These are phyloP conservation scores for Aquilaria malaccensis DNA, from an alignment of 345 rosid genomes.

Conservation along the genomic window DNA sequence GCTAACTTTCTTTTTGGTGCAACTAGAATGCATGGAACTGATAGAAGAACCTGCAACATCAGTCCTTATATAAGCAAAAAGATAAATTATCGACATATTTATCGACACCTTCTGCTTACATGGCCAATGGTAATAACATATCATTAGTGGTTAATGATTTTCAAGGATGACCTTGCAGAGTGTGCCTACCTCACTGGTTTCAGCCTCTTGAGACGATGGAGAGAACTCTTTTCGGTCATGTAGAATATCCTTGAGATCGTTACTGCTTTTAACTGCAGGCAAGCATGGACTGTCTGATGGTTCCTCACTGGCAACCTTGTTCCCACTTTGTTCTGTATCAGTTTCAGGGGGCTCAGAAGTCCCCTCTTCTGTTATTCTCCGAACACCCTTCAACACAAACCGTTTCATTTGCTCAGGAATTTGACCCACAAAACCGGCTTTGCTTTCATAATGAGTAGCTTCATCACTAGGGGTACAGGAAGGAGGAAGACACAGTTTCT, in stretches of 20 bases:
- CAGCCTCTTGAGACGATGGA: slow-evolving; percentile 57
- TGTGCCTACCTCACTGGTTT: slow-evolving; percentile 60
- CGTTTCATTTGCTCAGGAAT: slow-evolving; percentile 97
- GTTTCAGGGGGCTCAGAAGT: slow-evolving; percentile 56
- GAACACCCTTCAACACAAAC: slow-evolving; percentile 78
- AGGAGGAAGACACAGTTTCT: slow-evolving; percentile 65
- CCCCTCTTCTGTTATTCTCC: slow-evolving; percentile 76
- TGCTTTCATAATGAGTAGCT: slow-evolving; percentile 41
- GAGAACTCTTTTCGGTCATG: slow-evolving; percentile 50
- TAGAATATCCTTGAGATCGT: slow-evolving; percentile 47
- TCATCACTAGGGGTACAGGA: slow-evolving; percentile 41
- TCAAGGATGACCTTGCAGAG: neutral
- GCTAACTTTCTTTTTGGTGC: slow-evolving; percentile 92
- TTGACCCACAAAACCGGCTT: slow-evolving; percentile 66
- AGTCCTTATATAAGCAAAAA: slow-evolving; percentile 11
- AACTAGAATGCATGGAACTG: slow-evolving; percentile 79
- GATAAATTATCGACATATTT: too few species aligned
- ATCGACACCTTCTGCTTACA: too few species aligned
- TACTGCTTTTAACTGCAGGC: slow-evolving; percentile 46
- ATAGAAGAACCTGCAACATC: slow-evolving; percentile 58
- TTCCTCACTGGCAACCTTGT: slow-evolving; percentile 37
- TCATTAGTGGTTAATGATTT: neutral
- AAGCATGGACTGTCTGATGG: slow-evolving; percentile 32
- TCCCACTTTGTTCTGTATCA: slow-evolving; percentile 43
- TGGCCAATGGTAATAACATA: too few species aligned